A percentile compares a stretch with the other conserved stretches of the same genome.
Evolutionary conservation across 768 basidiomycete genomes (phyloP).

Genomic region (Termitomyces titanicus): DNA sequence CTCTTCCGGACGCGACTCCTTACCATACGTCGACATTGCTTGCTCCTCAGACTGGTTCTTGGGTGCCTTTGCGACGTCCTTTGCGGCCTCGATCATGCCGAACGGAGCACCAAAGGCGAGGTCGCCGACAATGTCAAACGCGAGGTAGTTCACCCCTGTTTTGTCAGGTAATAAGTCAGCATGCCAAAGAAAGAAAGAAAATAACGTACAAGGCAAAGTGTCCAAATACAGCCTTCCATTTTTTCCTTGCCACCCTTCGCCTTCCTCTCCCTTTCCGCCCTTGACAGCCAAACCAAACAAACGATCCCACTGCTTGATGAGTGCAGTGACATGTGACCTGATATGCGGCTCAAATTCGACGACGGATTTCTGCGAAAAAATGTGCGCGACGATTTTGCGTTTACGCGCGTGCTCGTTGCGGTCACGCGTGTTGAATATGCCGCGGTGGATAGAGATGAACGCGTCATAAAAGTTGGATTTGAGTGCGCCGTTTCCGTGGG

Average conservation of each 20-base stretch:
- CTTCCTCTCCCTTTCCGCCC: conserved; percentile 54
- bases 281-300: conserved; percentile 54
- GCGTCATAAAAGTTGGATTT: conserved; percentile 79
- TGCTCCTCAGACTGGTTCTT: conserved; percentile 44
- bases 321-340: conserved; percentile 48
- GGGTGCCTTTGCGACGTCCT: conserved; percentile 71
- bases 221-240: conserved; percentile 71
- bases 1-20: conserved; percentile 37
- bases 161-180: no score
- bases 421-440: conserved; percentile 77
- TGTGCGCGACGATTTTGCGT: conserved; percentile 86
- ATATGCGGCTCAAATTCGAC: conserved; percentile 85
- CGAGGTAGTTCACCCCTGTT: conserved; percentile 54
- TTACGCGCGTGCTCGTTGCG: conserved; percentile 80
- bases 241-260: conserved; percentile 62
- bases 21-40: conserved; percentile 56
- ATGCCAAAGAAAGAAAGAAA: background rate
- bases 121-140: conserved; percentile 78
- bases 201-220: conserved; percentile 61
- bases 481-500: conserved; percentile 78
- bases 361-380: conserved; percentile 83
- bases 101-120: conserved; percentile 87
- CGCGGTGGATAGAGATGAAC: conserved; percentile 71
- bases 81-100: conserved; percentile 77
- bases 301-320: conserved; percentile 75